A percentile compares a stretch with the other conserved stretches of the same genome.
Conservation (phyloP, 495 filamentous ascomycete genomes). For the Penicillium malachiteum region DNA sequence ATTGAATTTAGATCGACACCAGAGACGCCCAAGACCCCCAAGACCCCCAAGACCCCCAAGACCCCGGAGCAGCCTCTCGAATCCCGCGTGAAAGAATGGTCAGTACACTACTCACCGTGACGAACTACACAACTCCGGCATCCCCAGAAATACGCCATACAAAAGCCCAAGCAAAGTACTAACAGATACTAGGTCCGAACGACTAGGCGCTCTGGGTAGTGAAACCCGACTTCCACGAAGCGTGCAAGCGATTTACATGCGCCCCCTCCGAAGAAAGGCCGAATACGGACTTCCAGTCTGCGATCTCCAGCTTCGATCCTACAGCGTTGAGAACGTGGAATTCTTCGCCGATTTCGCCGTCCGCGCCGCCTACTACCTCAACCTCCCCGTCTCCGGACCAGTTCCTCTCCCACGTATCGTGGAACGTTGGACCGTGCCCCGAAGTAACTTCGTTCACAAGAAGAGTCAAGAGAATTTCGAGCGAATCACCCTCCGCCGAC, state of each 20-base stretch:
- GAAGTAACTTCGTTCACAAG: conserved; percentile 87
- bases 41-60: not conserved
- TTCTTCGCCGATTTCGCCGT: conserved; percentile 95
- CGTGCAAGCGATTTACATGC: conserved; percentile 82
- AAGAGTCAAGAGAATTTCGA: conserved; percentile 98
- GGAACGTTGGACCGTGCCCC: conserved; percentile 93
- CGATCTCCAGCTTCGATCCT: conserved; percentile 90
- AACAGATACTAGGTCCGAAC: conserved; percentile 32
- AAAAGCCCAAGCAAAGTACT: not conserved
- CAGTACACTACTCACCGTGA: conserved; percentile 5
- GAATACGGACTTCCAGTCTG: conserved; percentile 77
- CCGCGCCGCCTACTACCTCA: conserved; percentile 90
- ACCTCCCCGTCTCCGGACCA: conserved; percentile 82
- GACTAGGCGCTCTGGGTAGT: conserved; percentile 32
- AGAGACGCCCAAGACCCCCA: not conserved
- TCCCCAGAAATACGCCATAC: too few species aligned
- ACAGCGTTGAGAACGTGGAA: conserved; percentile 84
- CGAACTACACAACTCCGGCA: too few species aligned
- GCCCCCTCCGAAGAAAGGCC: conserved; percentile 73
- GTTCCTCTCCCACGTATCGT: conserved; percentile 83
- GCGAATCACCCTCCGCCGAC: conserved; percentile 76
- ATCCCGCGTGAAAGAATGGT: conserved; percentile 32
- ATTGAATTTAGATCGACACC: conserved; percentile 12
- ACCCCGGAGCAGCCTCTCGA: conserved; percentile 14
- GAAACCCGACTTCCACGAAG: conserved; percentile 64